Percentiles rank a stretch among this genome's conserved stretches.
These are phyloP conservation scores for Urostyla sp. DNA, from an alignment of 73 alveolate species.

Conservation along the genomic window DNA sequence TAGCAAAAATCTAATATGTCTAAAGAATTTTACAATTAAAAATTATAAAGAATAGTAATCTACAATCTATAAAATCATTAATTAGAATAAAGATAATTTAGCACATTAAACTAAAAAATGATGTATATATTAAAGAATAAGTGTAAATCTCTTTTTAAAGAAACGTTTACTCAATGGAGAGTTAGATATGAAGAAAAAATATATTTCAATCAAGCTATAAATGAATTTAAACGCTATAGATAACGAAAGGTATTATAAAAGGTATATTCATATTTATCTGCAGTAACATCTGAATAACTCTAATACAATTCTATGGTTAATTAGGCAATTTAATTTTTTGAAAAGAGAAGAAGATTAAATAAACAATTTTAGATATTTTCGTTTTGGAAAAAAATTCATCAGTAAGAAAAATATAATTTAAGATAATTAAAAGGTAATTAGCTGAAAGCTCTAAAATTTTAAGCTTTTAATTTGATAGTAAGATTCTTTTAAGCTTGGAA, in stretches of 20 bases:
- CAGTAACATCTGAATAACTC: slow-evolving; percentile 2
- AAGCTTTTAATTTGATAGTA: slow-evolving; percentile 8
- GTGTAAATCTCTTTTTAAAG: slow-evolving; percentile 22
- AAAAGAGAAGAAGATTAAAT: slow-evolving; percentile 3
- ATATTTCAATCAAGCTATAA: slow-evolving; percentile 24
- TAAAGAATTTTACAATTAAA: not conserved
- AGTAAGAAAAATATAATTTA: not conserved
- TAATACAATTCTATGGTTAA: slow-evolving; percentile 15
- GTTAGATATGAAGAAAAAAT: slow-evolving; percentile 17
- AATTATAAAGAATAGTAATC: not conserved
- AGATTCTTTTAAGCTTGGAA: slow-evolving; percentile 29
- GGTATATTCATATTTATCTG: slow-evolving; percentile 15
- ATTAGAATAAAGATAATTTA: not conserved
- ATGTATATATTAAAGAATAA: slow-evolving; percentile 47
- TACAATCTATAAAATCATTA: not conserved
- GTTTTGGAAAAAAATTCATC: not conserved
- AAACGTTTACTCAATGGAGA: slow-evolving; percentile 48
- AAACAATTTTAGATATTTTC: not conserved
- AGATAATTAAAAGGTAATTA: not conserved
- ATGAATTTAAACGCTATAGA: slow-evolving; percentile 28
- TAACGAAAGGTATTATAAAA: slow-evolving; percentile 1
- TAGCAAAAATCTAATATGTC: slow-evolving; percentile 6
- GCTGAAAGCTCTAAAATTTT: slow-evolving; percentile 33
- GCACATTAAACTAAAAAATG: slow-evolving; percentile 43
- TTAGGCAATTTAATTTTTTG: slow-evolving; percentile 27